Base-by-base conservation (phyloP, 805 yeast genomes). In the Kuraishia hungarica region DNA sequence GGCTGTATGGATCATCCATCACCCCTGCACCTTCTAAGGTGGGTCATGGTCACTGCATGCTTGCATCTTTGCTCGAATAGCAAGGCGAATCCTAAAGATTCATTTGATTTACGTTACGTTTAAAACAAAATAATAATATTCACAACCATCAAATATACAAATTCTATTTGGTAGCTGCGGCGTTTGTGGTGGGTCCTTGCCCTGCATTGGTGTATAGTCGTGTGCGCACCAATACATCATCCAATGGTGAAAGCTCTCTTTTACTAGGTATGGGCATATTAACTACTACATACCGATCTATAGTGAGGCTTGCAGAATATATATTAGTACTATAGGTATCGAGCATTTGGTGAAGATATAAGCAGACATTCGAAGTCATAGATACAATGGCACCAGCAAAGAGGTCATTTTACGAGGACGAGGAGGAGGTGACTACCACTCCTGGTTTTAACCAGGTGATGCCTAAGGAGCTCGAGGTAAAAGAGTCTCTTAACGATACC, bases 321-420 rank as follows among this genome's bases (percentile, higher is more conserved):
- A n/a, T n/a, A n/a, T n/a, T n/a, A n/a, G n/a, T n/a, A n/a, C n/a
- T 28, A 28, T 28, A 6, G 35, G 35, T 7, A 7, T 28, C 10
- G 35, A 28, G 35, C 11, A 6, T 28, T 11, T 7, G 35, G 35
- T 7, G 6, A 28, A 6, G 35, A 28, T 6, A 28, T 11, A 43
- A 43, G 7, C 7, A n/a, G 15, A 20, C 48, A 19, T 8, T 43
- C 5, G 48, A n/a, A n/a, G n/a, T n/a, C 48, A 43, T 20, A 43
- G 48, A 6, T 15, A 39, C 51, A 48, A 56, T 56, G 58, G 55
- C 54, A 51, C 52, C 61, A n/a, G n/a, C n/a, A 39, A 71, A 63
- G 55, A 72, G 84, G 65, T 66, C 73, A 1, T 81, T 81, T 60
- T 81, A 81, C 59, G 74, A 75, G 56, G 84, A 81, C 59, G 82